A percentile compares a stretch with the other conserved stretches of the same genome.
Evolutionary conservation across 148 eudicot species (phyloP).

Genomic region (Chenopodium album): DNA sequence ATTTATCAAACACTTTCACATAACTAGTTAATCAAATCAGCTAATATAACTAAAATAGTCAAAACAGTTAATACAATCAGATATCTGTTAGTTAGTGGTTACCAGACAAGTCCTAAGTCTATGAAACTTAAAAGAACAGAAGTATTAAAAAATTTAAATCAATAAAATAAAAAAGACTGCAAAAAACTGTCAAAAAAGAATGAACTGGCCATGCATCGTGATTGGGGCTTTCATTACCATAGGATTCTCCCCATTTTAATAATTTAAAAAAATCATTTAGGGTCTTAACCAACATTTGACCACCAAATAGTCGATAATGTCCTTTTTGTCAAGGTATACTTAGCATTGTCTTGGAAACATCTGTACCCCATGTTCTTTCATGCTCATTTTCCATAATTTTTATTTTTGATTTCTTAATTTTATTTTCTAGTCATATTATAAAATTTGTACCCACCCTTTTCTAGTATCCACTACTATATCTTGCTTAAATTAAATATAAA

Average conservation of each 20-base stretch:
- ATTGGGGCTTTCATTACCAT: slow-evolving; percentile 22
- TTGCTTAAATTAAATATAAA: too few relatives aligned
- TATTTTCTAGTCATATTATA: too few relatives aligned
- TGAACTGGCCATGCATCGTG: slow-evolving; percentile 5
- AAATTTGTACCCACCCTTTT: neutral
- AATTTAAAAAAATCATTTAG: slow-evolving; percentile 1
- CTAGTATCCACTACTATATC: too few relatives aligned
- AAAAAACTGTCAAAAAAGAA: neutral
- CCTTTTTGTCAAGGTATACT: slow-evolving; percentile 21
- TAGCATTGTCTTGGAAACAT: slow-evolving; percentile 22
- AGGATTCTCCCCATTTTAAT: slow-evolving; percentile 25
- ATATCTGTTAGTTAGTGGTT: rapidly evolving
- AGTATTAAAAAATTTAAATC: too few relatives aligned
- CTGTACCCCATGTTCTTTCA: slow-evolving; percentile 34
- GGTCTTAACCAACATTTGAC: slow-evolving; percentile 35
- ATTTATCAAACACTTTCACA: too few relatives aligned
- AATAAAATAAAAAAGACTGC: neutral
- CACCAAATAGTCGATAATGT: slow-evolving; percentile 21
- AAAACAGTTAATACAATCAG: too few relatives aligned
- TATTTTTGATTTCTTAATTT: neutral
- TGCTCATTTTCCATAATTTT: slow-evolving; percentile 11
- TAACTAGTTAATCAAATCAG: too few relatives aligned
- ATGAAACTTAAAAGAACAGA: too few relatives aligned
- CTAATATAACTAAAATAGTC: too few relatives aligned
- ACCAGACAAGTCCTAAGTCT: too few relatives aligned